A percentile compares a stretch with the other conserved stretches of the same genome.
phyloP scores from a whole-genome alignment of 495 filamentous ascomycete species.

The Xeromyces bisporus region DNA sequence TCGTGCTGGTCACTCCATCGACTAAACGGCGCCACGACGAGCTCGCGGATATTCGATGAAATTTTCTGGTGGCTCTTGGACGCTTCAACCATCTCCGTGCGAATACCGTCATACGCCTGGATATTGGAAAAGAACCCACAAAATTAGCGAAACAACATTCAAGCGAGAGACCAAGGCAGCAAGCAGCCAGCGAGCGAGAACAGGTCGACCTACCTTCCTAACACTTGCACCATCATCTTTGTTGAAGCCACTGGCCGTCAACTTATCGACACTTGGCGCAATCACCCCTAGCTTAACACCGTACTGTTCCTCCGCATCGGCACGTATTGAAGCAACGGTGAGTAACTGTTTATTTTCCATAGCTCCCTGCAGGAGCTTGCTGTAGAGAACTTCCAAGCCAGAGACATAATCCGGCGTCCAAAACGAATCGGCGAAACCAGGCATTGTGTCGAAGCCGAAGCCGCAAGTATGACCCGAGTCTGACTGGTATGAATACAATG shows the following conservation, averaged over 20 bases:
- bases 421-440: slow-evolving; percentile 83
- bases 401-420: slow-evolving; percentile 90
- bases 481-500: too few relatives aligned
- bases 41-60: slow-evolving; percentile 82
- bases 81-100: slow-evolving; percentile 86
- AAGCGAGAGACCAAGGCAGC: neutral
- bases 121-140: neutral
- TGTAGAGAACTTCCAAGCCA: slow-evolving; percentile 88
- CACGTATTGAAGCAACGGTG: slow-evolving; percentile 81
- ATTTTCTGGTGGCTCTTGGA: slow-evolving; percentile 86
- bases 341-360: slow-evolving; percentile 90
- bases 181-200: slow-evolving; percentile 1
- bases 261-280: slow-evolving; percentile 60
- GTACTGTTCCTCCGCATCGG: slow-evolving; percentile 88
- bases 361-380: slow-evolving; percentile 90
- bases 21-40: slow-evolving; percentile 84
- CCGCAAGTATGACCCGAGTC: too few relatives aligned
- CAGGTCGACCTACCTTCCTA: slow-evolving; percentile 50
- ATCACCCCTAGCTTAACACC: slow-evolving; percentile 69
- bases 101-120: slow-evolving; percentile 90
- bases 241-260: slow-evolving; percentile 60
- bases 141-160: slow-evolving; percentile 1
- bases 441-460: too few relatives aligned
- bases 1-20: slow-evolving; percentile 94
- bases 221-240: slow-evolving; percentile 94